A percentile compares a stretch with the other conserved stretches of the same genome.
These are phyloP conservation scores for Lasiodiplodia hormozganensis DNA, from an alignment of 2,329 filamentous ascomycete species.

Conservation along the genomic window DNA sequence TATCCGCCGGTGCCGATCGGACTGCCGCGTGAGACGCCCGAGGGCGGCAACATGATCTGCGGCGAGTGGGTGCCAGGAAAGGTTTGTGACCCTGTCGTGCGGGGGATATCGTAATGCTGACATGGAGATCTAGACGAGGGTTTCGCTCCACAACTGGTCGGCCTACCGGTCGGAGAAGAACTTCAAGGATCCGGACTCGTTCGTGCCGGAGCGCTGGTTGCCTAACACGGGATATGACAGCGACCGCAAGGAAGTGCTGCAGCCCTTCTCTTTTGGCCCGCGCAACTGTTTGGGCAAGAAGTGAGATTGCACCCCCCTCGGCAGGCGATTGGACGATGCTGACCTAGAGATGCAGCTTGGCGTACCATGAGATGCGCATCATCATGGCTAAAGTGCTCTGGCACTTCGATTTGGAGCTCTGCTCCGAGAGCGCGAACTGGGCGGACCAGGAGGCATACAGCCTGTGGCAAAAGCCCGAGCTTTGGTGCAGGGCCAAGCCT, in stretches of 20 bases:
- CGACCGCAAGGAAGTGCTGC: constrained; percentile 45
- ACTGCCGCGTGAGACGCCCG: constrained; percentile 43
- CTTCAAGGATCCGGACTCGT: constrained; percentile 46
- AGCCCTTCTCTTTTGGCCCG: constrained; percentile 54
- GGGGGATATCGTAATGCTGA: background rate
- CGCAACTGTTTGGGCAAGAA: constrained; percentile 49
- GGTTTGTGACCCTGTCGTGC: constrained; percentile 27
- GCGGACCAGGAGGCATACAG: constrained; percentile 40
- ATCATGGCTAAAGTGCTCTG: constrained; percentile 47
- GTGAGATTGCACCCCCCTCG: constrained; percentile 34
- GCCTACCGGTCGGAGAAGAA: constrained; percentile 34
- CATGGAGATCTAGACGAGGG: constrained; percentile 33
- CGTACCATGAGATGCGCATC: constrained; percentile 51
- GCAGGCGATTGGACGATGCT: background rate
- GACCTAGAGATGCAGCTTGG: constrained; percentile 36
- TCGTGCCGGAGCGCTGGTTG: constrained; percentile 52
- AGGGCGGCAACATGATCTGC: constrained; percentile 47
- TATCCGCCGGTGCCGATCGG: constrained; percentile 50
- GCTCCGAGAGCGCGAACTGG: constrained; percentile 41
- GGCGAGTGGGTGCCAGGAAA: constrained; percentile 45
- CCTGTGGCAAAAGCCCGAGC: constrained; percentile 46
- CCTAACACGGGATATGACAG: constrained; percentile 35
- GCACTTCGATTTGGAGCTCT: constrained; percentile 48
- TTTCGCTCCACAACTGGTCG: constrained; percentile 24
- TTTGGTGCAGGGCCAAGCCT: constrained; percentile 39